Percentiles rank a stretch among this genome's conserved stretches.
Conservation (phyloP, 2,329 filamentous ascomycete genomes). For the Pseudogymnoascus sp. region DNA sequence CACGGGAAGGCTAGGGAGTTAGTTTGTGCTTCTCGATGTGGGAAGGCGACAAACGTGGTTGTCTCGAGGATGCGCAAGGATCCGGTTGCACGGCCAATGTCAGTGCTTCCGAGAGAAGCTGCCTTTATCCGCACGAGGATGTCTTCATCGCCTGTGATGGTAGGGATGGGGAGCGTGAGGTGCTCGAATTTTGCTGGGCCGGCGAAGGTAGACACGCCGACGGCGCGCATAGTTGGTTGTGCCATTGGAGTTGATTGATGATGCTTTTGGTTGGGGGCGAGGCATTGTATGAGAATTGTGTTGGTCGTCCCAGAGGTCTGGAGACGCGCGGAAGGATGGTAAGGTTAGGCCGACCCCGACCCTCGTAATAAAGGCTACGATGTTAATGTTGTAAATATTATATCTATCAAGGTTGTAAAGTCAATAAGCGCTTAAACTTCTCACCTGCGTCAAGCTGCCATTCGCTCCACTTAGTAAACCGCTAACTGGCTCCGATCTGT, state of each 20-base stretch:
- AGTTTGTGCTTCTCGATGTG: conserved; percentile 17
- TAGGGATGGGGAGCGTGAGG: not conserved
- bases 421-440: no score
- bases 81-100: not conserved
- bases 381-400: not conserved
- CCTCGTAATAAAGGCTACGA: not conserved
- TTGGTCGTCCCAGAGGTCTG: not conserved
- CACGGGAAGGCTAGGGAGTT: conserved; percentile 31
- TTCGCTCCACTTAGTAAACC: not conserved
- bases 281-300: conserved; percentile 18
- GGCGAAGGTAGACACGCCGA: not conserved
- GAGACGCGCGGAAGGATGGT: not conserved
- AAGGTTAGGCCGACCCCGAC: not conserved
- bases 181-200: not conserved
- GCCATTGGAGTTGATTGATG: not conserved
- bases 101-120: not conserved
- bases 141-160: not conserved
- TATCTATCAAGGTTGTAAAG: no score
- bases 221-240: not conserved
- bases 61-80: conserved; percentile 30
- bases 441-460: no score
- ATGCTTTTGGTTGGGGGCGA: conserved; percentile 26
- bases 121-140: not conserved
- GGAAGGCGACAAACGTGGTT: conserved; percentile 45
- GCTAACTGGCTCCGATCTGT: not conserved